A percentile compares a stretch with the other conserved stretches of the same genome.
phyloP scores from a whole-genome alignment of 176 grass and related monocot genomes.

The Raddia distichophylla region DNA sequence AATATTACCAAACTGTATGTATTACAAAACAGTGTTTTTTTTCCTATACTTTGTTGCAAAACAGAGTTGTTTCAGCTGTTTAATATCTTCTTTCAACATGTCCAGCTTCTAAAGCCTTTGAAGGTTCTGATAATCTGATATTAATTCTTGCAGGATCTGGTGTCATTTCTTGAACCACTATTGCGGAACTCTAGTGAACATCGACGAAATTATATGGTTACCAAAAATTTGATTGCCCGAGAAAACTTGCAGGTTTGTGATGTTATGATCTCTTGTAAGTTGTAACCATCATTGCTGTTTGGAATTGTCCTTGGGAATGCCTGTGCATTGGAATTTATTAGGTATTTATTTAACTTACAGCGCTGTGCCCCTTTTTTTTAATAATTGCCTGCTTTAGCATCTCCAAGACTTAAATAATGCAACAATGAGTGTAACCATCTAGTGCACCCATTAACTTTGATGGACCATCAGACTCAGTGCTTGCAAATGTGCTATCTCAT shows the following conservation, averaged over 20 bases:
- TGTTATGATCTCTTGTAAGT: background rate
- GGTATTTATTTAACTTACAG: background rate
- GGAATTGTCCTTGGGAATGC: constrained; percentile 7
- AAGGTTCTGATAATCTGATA: constrained; percentile 32
- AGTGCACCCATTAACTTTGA: constrained; percentile 1
- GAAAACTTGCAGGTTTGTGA: constrained; percentile 83
- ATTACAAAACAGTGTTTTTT: too few species aligned
- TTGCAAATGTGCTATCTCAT: constrained; percentile 19
- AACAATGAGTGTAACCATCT: background rate
- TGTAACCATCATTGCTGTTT: background rate
- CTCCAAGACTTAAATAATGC: constrained; percentile 18
- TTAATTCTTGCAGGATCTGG: constrained; percentile 68
- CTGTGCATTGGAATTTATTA: background rate
- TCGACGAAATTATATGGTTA: constrained; percentile 79
- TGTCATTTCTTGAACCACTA: constrained; percentile 88
- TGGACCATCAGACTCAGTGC: background rate
- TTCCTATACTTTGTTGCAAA: too few species aligned
- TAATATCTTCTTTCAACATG: constrained; percentile 33
- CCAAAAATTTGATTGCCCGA: constrained; percentile 79
- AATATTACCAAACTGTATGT: too few species aligned
- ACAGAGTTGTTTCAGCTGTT: constrained; percentile 34
- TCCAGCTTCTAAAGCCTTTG: constrained; percentile 3
- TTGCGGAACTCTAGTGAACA: constrained; percentile 92
- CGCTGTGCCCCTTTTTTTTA: constrained; percentile 16
- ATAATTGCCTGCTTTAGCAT: constrained; percentile 15